phyloP scores from a whole-genome alignment of 2,329 filamentous ascomycete genomes.

The Ophiostoma sp. region DNA sequence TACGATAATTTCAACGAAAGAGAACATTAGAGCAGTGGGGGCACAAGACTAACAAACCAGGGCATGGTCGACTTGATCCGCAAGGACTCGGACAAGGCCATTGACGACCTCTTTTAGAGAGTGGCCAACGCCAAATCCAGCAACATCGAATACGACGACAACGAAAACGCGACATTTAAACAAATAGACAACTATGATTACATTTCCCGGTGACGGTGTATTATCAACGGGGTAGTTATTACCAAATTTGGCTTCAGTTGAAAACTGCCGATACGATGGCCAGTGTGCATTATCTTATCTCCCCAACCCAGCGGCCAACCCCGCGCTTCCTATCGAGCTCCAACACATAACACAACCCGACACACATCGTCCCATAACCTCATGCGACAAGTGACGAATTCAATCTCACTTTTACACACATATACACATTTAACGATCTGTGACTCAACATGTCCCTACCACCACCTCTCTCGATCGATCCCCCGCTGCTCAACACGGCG shows the following conservation, averaged over 20 bases:
- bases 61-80: conserved; percentile 95
- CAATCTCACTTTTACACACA: neutral
- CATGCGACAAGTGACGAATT: neutral
- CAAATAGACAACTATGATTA: neutral
- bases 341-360: neutral
- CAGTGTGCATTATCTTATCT: conserved; percentile 34
- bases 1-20: conserved; percentile 42
- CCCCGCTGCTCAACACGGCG: conserved; percentile 72
- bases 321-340: conserved; percentile 22
- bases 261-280: neutral
- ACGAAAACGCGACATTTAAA: neutral
- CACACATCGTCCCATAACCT: neutral
- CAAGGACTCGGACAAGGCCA: conserved; percentile 88
- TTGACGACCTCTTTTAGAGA: conserved; percentile 74
- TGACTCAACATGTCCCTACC: conserved; percentile 35
- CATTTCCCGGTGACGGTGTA: neutral
- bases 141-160: neutral
- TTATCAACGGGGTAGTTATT: neutral
- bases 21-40: neutral
- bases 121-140: neutral
- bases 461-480: conserved; percentile 55
- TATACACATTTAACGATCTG: neutral
- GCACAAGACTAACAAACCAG: conserved; percentile 47
- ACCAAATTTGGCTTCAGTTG: neutral
- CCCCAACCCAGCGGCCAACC: conserved; percentile 27